Conservation (phyloP, 805 yeast species). For the Wickerhamomyces alni region DNA sequence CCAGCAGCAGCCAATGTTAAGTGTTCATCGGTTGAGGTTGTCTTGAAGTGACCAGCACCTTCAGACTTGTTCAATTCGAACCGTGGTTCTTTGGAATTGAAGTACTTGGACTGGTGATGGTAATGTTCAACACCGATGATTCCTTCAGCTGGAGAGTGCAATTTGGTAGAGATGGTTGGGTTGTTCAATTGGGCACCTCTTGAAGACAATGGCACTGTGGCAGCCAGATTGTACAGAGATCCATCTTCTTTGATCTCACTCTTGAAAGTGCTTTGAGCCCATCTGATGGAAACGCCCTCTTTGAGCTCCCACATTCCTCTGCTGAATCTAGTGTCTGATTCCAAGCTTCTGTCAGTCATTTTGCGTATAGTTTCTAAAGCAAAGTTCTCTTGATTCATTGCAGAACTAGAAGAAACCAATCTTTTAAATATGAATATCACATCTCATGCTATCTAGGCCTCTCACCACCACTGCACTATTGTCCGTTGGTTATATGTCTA, state of each 20-base stretch:
- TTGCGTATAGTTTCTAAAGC: no score
- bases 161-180: conserved; percentile 18
- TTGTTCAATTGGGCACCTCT: conserved; percentile 16
- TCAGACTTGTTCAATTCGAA: conserved; percentile 6
- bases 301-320: conserved; percentile 20
- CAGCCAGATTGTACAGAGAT: conserved; percentile 10
- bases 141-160: conserved; percentile 12
- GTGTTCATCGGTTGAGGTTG: conserved; percentile 3
- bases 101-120: conserved; percentile 17
- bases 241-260: conserved; percentile 11
- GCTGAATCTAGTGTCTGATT: conserved; percentile 13
- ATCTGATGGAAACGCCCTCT: conserved; percentile 13
- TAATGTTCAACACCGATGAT: conserved; percentile 17
- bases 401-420: no score
- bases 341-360: background rate
- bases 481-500: no score
- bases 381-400: no score
- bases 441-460: no score
- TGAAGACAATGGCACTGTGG: conserved; percentile 5
- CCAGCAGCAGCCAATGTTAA: conserved; percentile 8
- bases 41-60: conserved; percentile 1
- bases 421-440: no score
- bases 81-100: conserved; percentile 12
- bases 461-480: no score
- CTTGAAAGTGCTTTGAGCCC: conserved; percentile 18